Conservation (phyloP, 805 yeast genomes). For the Starmerella floris region DNA sequence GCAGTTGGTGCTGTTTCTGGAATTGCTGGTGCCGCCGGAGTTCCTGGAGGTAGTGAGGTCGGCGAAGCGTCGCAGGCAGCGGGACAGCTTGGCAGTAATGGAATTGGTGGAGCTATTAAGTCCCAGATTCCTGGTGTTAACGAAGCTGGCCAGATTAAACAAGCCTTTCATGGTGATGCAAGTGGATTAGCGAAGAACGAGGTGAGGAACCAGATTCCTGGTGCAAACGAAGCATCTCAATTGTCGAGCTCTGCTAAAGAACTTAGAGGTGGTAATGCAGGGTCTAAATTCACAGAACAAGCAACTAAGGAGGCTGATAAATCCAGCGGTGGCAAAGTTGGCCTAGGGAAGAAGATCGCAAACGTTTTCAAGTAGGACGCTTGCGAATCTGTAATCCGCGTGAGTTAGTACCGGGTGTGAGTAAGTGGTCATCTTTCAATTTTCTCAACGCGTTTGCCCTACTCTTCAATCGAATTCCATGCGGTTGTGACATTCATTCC, state of each 20-base stretch:
- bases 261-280: conserved; percentile 4
- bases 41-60: conserved; percentile 9
- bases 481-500: no score
- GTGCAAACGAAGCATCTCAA: conserved; percentile 10
- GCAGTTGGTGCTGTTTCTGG: not conserved
- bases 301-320: conserved; percentile 9
- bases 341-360: conserved; percentile 11
- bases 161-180: conserved; percentile 4
- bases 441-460: no score
- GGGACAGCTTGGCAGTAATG: conserved; percentile 3
- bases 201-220: conserved; percentile 10
- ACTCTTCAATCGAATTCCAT: no score
- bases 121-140: conserved; percentile 9
- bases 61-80: conserved; percentile 1
- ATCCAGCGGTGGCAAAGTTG: not conserved
- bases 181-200: conserved; percentile 11
- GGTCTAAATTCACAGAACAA: not conserved
- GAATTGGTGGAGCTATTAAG: conserved; percentile 3
- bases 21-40: conserved; percentile 6
- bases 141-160: conserved; percentile 7
- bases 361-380: conserved; percentile 10
- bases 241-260: conserved; percentile 5
- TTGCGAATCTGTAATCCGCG: no score
- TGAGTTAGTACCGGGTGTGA: no score
- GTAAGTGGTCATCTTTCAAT: no score